These are phyloP conservation scores for Jasminum sambac DNA, from an alignment of 257 asterid genomes.

Conservation along the genomic window DNA sequence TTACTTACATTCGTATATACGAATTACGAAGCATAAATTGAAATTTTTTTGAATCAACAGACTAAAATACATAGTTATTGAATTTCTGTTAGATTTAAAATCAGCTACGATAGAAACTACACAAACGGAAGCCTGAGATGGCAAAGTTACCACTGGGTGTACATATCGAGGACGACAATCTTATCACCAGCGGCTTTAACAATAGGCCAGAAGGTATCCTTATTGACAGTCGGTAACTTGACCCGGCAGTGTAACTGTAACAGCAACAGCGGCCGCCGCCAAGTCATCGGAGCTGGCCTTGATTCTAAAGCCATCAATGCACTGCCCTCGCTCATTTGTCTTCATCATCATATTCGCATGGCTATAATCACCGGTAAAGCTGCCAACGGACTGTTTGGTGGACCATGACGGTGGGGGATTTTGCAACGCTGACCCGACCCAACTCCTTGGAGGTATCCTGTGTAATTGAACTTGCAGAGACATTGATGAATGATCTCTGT, in stretches of 20 bases:
- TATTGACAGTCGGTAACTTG: slow-evolving; percentile 60
- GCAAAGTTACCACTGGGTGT: slow-evolving; percentile 71
- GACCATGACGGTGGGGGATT: slow-evolving; percentile 26
- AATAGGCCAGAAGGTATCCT: slow-evolving; percentile 84
- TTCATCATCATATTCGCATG: slow-evolving; percentile 22
- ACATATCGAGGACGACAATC: slow-evolving; percentile 83
- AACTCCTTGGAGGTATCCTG: slow-evolving; percentile 48
- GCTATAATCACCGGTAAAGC: slow-evolving; percentile 52
- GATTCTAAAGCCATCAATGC: slow-evolving; percentile 32
- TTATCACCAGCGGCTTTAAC: slow-evolving; percentile 73
- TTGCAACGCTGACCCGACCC: slow-evolving; percentile 29
- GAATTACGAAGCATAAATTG: too few relatives aligned
- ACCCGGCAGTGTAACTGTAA: slow-evolving; percentile 47
- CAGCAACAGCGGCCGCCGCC: slow-evolving; percentile 22
- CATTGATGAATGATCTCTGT: slow-evolving; percentile 31
- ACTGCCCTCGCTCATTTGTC: slow-evolving; percentile 34
- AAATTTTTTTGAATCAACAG: too few relatives aligned
- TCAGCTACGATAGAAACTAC: not conserved
- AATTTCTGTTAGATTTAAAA: not conserved
- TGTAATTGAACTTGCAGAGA: slow-evolving; percentile 57
- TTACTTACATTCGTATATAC: not conserved
- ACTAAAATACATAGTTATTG: too few relatives aligned
- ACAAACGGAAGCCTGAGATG: not conserved
- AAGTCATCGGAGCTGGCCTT: slow-evolving; percentile 54
- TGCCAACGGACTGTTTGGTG: slow-evolving; percentile 41